Evolutionary conservation across 2,329 filamentous ascomycete species (phyloP), one percentile per base, ranked within the genome.

Genomic region (Zarea fungicola): DNA sequence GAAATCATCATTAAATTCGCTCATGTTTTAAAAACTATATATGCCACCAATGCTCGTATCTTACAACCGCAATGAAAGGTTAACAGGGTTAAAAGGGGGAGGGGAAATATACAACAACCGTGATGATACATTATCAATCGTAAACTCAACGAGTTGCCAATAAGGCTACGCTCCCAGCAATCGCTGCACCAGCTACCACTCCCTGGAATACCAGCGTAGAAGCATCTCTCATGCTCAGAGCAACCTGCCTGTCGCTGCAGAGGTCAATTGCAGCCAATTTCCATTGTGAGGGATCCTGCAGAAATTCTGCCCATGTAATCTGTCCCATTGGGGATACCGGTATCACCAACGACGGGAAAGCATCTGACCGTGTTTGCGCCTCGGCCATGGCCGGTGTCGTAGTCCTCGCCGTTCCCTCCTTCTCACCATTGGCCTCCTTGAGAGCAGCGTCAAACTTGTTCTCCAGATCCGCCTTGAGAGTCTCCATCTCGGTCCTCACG

Each of bases 151-250:
- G 65, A 41, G 73, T 62, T 19, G 77, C 55, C 36, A 80, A 59
- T 35, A 83, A 55, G 5, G 74, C 73, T 45, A 85, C 57, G 32
- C 78, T 65, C 29, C 76, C 77, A 45, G 77, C 77, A 14, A 86
- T 55, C 0, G 76, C 73, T 10, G 82, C 85, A n/a, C 87, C 86
- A 0, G 80, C 76, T 23, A 80, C 74, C 7, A 78, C 81, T 48
- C 85, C 79, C 65, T 90, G 80, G 29, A 89, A 67, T 42, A 79
- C 83, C 55, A 87, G 70, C n/a, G 84, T 66, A 3, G 86, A 88
- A 26, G 85, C 69, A 58, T 91, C 86, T 45, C 80, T 77, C 72
- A 87, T 87, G 36, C 78, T 78, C 53, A 89, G 59, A 42, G 76
- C 71, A 58, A 89, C 70, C 52, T 68, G 69, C 55, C 81, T 74